Base-by-base conservation (phyloP, 305 asterid species). In the Solanum aculeatissimum region DNA sequence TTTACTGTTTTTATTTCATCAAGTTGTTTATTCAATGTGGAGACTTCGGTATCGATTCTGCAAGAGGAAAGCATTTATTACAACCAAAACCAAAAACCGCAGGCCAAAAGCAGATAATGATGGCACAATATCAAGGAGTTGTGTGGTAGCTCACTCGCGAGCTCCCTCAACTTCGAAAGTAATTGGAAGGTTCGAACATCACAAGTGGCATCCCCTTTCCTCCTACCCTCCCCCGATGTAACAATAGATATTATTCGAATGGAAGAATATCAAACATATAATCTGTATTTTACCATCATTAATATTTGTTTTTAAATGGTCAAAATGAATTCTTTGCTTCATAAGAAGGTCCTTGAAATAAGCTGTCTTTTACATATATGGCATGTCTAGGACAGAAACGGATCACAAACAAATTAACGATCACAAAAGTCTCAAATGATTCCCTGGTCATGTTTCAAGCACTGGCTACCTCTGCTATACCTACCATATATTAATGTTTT, bases 11-110 rank as follows among this genome's bases (percentile, higher is more conserved):
- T 90, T 86, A 90, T 86, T 86, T 92, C 93, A 87, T 87, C 96
- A 84, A 97, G 93, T 82, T 89, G 92, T 86, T 93, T 94, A 92
- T 90, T 94, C 91, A 94, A 84, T 85, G 89, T 79, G 68, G 93
- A 89, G 89, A 95, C 89, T 91, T 97, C 98, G 35, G 93, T 90
- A 90, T 97, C 98, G 91, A 97, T 94, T 92, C 99, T 94, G 94
- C 84, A 83, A 51, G 66, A 29, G 32, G 68, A 78, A 78, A 53
- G 51, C 51, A 78, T 40, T 32, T 32, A 78, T 78, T 58, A 78
- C 51, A 78, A 78, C 66, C 66, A 78, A 65, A 75, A 70, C 29
- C 51, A 40, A 77, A 78, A 32, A 78, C 4, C 12, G 6, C 21
- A 51, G 11, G 27, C 13, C 19, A 1, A 32, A 78, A 32, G 66